Evolutionary conservation across 2,329 filamentous ascomycete species (phyloP).

Genomic region (Pseudogymnoascus sp.): DNA sequence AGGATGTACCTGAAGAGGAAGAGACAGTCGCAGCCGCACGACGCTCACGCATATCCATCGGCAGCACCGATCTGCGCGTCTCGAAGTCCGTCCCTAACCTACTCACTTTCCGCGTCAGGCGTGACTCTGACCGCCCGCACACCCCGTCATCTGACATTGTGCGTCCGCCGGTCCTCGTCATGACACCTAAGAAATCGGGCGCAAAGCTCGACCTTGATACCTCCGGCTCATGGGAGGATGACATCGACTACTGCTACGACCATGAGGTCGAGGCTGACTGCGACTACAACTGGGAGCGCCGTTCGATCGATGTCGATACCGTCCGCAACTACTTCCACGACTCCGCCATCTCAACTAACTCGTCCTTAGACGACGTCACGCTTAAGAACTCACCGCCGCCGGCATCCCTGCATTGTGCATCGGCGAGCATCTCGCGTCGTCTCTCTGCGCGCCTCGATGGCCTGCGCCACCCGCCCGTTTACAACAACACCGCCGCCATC

Average conservation of each 20-base stretch:
- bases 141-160: not conserved
- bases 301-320: slow-evolving; percentile 39
- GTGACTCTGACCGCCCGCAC: not conserved
- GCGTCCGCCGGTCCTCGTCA: not conserved
- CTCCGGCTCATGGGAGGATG: slow-evolving; percentile 52
- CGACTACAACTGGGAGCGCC: slow-evolving; percentile 56
- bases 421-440: not conserved
- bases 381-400: not conserved
- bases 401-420: not conserved
- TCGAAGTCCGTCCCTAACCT: slow-evolving; percentile 24
- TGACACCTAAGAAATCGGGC: not conserved
- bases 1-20: slow-evolving; percentile 56
- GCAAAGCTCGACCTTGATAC: slow-evolving; percentile 25
- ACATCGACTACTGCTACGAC: slow-evolving; percentile 63
- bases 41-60: slow-evolving; percentile 20
- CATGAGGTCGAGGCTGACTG: slow-evolving; percentile 59
- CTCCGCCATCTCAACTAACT: not conserved
- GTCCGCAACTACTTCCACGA: not conserved
- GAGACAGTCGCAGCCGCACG: slow-evolving; percentile 32
- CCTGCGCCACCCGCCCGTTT: not conserved
- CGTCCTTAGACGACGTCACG: not conserved
- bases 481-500: slow-evolving; percentile 26
- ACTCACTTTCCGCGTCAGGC: not conserved
- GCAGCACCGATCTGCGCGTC: slow-evolving; percentile 22
- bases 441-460: not conserved